Base-by-base conservation (phyloP, 495 filamentous ascomycete genomes). In the Neurospora hispaniola region DNA sequence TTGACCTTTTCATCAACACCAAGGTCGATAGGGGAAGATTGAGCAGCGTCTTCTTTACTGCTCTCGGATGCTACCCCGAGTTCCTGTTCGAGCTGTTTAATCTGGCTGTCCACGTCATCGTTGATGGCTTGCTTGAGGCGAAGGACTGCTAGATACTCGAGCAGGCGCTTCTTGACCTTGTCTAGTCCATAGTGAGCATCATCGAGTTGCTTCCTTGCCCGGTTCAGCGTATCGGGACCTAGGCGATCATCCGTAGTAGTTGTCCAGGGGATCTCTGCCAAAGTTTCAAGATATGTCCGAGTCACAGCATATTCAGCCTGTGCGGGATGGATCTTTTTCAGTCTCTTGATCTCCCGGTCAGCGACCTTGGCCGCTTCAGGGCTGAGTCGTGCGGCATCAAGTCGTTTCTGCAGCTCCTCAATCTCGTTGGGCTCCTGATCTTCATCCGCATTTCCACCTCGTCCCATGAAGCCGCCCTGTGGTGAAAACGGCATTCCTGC, bases 111-210 rank as follows among this genome's bases (percentile, higher is more conserved):
- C 7, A 97, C 84, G 70, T 91, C 90, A 44, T 89, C 83, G 71
- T 98, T 97, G 74, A 93, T 90, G 18, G 91, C 88, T 78, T 97
- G 94, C 87, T 98, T 99, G 73, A 99, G 83, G 72, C 94, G 91
- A 39, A 99, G 85, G 38, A 99, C 96, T 18, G 96, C 97, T 20
- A 99, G 88, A 79, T 99, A 99, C 78, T 98, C 97, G 7, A 98
- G 84, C 20, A 99, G 82, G 62, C 96, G 86, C 86, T 97, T 98
- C 87, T 99, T 99, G 76, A 98, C 96, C 81, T 96, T 96, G 75
- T 98, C 93, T 27, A 99, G 84, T 4, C 96, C 96, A 75, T 98
- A 98, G 79, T 99, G 96, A 80, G 98, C 96, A 71, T 96, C 90
- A 78, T 99, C 93, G 38, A 99, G 85, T 80, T 98, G 95, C 83